Evolutionary conservation across 768 basidiomycete species (phyloP).

Genomic region (Leccinum subgranulosum): DNA sequence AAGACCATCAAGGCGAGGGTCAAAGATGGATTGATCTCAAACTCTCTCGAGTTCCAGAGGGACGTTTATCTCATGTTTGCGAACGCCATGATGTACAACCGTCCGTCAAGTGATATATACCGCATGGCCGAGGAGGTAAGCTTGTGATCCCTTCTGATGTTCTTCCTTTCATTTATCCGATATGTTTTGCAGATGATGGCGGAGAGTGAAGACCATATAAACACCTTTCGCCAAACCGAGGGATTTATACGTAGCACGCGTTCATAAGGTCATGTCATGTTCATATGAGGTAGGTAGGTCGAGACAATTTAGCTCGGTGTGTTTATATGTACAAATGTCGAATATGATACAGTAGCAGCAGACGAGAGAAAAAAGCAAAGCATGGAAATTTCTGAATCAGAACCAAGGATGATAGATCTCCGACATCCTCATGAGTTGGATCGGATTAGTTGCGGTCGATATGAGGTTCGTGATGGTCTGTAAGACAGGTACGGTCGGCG

Average conservation of each 20-base stretch:
- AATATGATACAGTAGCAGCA: neutral
- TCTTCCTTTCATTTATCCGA: neutral
- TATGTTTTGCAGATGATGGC: constrained; percentile 60
- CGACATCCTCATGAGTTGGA: constrained; percentile 80
- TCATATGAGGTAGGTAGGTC: neutral
- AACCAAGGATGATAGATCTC: constrained; percentile 89
- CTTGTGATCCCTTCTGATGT: neutral
- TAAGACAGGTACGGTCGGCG: constrained; percentile 48
- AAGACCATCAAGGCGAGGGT: constrained; percentile 88
- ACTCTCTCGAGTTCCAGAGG: constrained; percentile 83
- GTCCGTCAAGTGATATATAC: constrained; percentile 81
- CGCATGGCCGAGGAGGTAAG: constrained; percentile 89
- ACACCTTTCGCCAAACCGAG: constrained; percentile 73
- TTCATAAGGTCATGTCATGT: constrained; percentile 13
- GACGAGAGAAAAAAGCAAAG: neutral
- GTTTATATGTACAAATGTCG: constrained; percentile 1
- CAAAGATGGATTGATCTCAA: constrained; percentile 78
- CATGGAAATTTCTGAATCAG: constrained; percentile 48
- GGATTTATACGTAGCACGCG: constrained; percentile 52
- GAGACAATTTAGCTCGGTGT: neutral
- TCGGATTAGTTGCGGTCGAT: constrained; percentile 81
- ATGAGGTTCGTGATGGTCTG: constrained; percentile 84
- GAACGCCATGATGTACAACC: constrained; percentile 97
- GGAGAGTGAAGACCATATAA: constrained; percentile 65
- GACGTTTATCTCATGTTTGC: constrained; percentile 94